Base-by-base conservation (phyloP, 2,329 filamentous ascomycete species). In the Colletotrichum sp. region DNA sequence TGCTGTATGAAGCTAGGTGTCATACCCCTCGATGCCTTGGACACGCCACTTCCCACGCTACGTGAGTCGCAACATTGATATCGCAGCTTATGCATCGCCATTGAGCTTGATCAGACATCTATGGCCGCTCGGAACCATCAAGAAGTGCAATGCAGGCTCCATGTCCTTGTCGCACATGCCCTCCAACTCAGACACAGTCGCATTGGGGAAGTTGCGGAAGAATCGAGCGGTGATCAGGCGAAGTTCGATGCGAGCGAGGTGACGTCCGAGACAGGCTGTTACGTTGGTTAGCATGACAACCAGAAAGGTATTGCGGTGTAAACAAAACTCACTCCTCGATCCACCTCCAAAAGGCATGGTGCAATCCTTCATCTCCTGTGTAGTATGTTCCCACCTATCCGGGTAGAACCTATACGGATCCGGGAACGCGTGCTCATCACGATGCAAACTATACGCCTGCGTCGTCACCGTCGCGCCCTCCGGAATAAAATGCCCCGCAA, bases 201-300 rank as follows among this genome's bases (percentile, higher is more conserved):
- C 81, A 52, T 81, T 79, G 0, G 85, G 84, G 74, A 87, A 90
- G 52, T 87, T 82, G 2, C 85, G 83, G 80, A 92, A 90, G 80
- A 92, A 90, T 5, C 86, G 82, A 0, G 89, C 88, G 0, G 87
- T 84, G 0, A 85, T 88, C 30, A 90, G 85, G 8, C 90, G 85
- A 28, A 92, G 79, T 78, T 92, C 90, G 81, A 90, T 90, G n/a
- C 85, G 83, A 0, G 91, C 91, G 21, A 92, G 82, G 75, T 92
- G 90, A 30, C 90, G 83, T 3, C 91, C 91, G 18, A 93, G 83
- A 74, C 91, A 92, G 2, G 81, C 84, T 74, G 16, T 24, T 5
- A 0, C 2, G 0, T 7, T 34, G 3, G 26, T 69, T 21, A 69
- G 67, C 43, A 48, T 0, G 3, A 1, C 5, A 3, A 21, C 10